Evolutionary conservation across 257 asterid species (phyloP), one percentile per base, ranked within the genome.

Genomic region (Misopates orontium): DNA sequence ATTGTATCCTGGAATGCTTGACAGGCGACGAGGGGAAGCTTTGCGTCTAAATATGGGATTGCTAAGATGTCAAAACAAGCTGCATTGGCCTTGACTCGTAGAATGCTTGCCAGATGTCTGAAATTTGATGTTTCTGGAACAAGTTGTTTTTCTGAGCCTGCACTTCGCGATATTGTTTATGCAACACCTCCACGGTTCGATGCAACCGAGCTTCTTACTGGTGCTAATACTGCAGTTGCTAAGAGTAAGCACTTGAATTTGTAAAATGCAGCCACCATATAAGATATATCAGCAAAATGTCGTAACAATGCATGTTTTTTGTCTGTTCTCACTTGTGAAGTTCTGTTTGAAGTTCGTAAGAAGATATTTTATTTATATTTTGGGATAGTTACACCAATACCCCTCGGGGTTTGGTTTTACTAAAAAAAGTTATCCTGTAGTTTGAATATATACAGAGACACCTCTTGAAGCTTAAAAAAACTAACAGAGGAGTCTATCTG

Each of bases 11-110:
- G 72, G 62, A 78, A 73, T 67, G 74, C 64, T 76, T 80, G 65
- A 68, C 93, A 94, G 99, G 95, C 98, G 57, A 94, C 97, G 72
- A 84, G 84, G 65, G 85, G 95, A 72, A 81, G 85, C 70, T 85
- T 62, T 58, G 96, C 96, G 65, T 71, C 91, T 59, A 91, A 91
- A 82, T 77, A 67, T 52, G 98, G 98, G 75, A 79, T 91, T 71
- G 62, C 91, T 19, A 88, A 82, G 88, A 95, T 94, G 68, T 77
- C 95, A 10, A 88, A 78, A 63, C 98, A 78, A 60, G 89, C 78
- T 64, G 95, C 98, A 31, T 66, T 88, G 83, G 78, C 88, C 51
- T 94, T 88, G 81, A 87, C 81, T 64, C 85, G 70, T 85, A 83
- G 98, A 78, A 81, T 90, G 24, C 85, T 90, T 67, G 85, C 85